Base-by-base conservation (phyloP, 164 flowering plant genomes). In the Paratinospora sagittata region DNA sequence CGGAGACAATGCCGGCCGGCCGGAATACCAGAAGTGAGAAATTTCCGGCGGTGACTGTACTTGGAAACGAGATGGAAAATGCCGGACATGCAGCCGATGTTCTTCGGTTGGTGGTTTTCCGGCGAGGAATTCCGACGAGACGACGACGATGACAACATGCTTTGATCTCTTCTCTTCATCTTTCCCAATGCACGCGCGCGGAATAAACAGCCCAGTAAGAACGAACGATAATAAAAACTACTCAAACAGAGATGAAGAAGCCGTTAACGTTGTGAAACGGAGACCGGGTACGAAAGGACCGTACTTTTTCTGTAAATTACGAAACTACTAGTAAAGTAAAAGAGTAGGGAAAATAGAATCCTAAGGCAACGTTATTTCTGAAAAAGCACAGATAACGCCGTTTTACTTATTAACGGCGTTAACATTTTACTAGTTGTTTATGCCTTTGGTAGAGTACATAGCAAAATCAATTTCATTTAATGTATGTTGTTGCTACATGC, bases 31-130 rank as follows among this genome's bases (percentile, higher is more conserved):
- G 73, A 82, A 43, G 92, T 88, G 69, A 91, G 82, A 82, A 82
- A 83, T 67, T 84, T 85, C 55, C 82, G 82, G 75, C 86, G 85
- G 16, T 70, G 67, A 21, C 78, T 81, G 77, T 80, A 80, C 26
- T 76, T 81, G 85, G 72, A 84, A 47, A 89, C 26, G 73, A 89
- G 82, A 2, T 81, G 82, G 68, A 88, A 76, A 74, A 91, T 74
- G 77, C 87, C 85, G 37, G 94, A 84, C 89, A 88, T 83, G 88
- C 97, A 91, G 8, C 97, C 92, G 45, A 88, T 70, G 73, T 45
- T 75, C 60, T 72, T 68, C n/a, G 57, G 21, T 19, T 43, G 57
- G 60, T 65, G 63, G 27, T 30, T 67, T 67, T 47, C 76, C 49
- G 61, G 36, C 14, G 2, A 23, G 27, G 70, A 21, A 65, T 72